These are phyloP conservation scores for Erodium trifolium DNA, from an alignment of 441 rosid species.

Conservation along the genomic window DNA sequence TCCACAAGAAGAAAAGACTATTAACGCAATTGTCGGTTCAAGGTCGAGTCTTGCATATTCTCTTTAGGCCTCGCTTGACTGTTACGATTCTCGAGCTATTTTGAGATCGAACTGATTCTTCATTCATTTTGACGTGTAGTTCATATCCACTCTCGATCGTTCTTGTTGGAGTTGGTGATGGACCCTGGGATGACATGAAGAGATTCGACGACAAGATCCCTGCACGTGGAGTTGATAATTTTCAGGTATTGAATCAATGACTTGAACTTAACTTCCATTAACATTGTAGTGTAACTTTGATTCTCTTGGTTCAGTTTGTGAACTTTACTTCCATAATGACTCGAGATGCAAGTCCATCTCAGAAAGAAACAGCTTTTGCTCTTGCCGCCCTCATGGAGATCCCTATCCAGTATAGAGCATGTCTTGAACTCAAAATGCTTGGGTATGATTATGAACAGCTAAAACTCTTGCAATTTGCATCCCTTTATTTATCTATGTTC, in stretches of 20 bases:
- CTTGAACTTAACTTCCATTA: background rate
- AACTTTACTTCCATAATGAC: constrained; percentile 66
- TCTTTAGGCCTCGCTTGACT: background rate
- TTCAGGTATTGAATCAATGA: constrained; percentile 40
- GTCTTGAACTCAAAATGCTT: constrained; percentile 38
- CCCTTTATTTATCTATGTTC: too few relatives aligned
- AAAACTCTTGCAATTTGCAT: background rate
- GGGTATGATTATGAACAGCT: constrained; percentile 38
- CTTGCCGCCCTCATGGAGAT: constrained; percentile 92
- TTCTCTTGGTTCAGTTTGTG: constrained; percentile 43
- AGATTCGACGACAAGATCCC: constrained; percentile 79
- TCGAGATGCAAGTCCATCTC: constrained; percentile 27
- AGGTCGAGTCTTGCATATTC: constrained; percentile 34
- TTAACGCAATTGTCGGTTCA: constrained; percentile 58
- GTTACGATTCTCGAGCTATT: background rate
- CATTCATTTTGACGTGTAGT: constrained; percentile 25
- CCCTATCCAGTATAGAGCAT: constrained; percentile 66
- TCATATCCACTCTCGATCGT: constrained; percentile 58
- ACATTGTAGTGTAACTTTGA: background rate
- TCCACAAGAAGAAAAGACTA: constrained; percentile 64
- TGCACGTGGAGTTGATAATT: constrained; percentile 63
- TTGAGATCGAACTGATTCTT: background rate
- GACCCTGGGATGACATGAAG: constrained; percentile 69
- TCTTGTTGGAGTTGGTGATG: constrained; percentile 33
- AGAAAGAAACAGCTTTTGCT: constrained; percentile 76